Conservation (phyloP, 2,329 filamentous ascomycete species). For the Fusarium sacchari region DNA sequence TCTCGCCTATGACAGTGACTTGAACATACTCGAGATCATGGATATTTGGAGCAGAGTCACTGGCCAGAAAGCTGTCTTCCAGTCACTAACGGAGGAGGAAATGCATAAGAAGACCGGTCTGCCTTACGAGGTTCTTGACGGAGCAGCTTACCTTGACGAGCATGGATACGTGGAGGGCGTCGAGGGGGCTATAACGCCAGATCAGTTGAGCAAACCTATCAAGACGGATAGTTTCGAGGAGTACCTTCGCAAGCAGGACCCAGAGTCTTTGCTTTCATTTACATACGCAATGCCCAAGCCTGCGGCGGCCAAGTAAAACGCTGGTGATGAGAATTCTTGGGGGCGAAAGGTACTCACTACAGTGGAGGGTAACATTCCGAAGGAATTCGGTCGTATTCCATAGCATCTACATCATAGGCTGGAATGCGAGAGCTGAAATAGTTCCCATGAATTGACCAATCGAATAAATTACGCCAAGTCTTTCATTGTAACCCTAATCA, state of each 20-base stretch:
- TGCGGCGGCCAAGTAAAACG: neutral
- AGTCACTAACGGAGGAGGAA: slow-evolving; percentile 44
- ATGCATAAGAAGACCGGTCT: slow-evolving; percentile 50
- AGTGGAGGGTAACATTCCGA: neutral
- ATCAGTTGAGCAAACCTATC: slow-evolving; percentile 50
- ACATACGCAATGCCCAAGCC: neutral
- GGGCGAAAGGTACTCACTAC: rapidly evolving
- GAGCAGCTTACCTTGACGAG: slow-evolving; percentile 49
- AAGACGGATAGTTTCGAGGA: slow-evolving; percentile 45
- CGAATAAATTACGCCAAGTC: neutral
- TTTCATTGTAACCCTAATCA: neutral
- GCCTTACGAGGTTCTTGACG: slow-evolving; percentile 52
- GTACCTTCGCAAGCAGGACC: slow-evolving; percentile 39
- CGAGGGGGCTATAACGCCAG: slow-evolving; percentile 50
- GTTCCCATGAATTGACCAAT: rapidly evolving
- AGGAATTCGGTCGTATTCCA: neutral
- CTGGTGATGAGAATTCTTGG: no score
- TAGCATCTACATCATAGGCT: neutral
- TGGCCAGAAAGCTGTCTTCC: slow-evolving; percentile 48
- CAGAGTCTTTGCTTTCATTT: slow-evolving; percentile 11
- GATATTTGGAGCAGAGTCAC: slow-evolving; percentile 50
- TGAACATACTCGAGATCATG: slow-evolving; percentile 47
- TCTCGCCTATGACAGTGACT: slow-evolving; percentile 55
- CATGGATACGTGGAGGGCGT: slow-evolving; percentile 55
- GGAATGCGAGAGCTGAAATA: no score